These are phyloP conservation scores for Naganishia randhawae DNA, from an alignment of 768 basidiomycete species.

Conservation along the genomic window DNA sequence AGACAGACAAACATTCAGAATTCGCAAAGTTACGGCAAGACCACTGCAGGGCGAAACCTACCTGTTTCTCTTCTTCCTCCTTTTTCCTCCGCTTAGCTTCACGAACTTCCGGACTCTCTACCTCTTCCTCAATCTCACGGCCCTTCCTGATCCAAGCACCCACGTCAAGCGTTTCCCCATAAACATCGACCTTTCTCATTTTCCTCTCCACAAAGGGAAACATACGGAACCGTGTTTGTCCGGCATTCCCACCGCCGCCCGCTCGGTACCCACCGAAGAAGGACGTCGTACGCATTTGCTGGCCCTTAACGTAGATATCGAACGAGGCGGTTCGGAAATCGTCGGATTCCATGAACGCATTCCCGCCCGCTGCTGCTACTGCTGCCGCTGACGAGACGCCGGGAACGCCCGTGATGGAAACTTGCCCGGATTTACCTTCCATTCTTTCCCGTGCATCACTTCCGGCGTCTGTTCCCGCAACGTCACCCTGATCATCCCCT, in stretches of 20 bases:
- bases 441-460: conserved; percentile 52
- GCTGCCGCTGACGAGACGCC: conserved; percentile 28
- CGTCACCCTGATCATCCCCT: conserved; percentile 54
- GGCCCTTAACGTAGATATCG: conserved; percentile 97
- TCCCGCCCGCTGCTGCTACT: conserved; percentile 38
- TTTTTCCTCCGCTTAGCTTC: conserved; percentile 65
- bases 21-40: neutral
- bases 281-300: conserved; percentile 72
- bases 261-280: conserved; percentile 66
- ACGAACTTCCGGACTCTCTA: conserved; percentile 73
- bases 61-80: conserved; percentile 79
- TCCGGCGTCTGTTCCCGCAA: conserved; percentile 1
- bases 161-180: conserved; percentile 91
- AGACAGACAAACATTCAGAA: conserved; percentile 8
- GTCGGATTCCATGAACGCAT: conserved; percentile 40
- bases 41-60: conserved; percentile 42
- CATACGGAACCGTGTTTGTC: conserved; percentile 72
- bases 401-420: conserved; percentile 31
- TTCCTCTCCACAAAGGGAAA: conserved; percentile 94
- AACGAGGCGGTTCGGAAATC: conserved; percentile 61
- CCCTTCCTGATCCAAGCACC: conserved; percentile 93
- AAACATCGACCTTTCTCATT: conserved; percentile 79
- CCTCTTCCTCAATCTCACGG: conserved; percentile 83
- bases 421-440: conserved; percentile 61
- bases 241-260: conserved; percentile 51